A percentile compares a stretch with the other conserved stretches of the same genome.
These are phyloP conservation scores for Falciphora oryzae DNA, from an alignment of 2,329 filamentous ascomycete species.

Conservation along the genomic window DNA sequence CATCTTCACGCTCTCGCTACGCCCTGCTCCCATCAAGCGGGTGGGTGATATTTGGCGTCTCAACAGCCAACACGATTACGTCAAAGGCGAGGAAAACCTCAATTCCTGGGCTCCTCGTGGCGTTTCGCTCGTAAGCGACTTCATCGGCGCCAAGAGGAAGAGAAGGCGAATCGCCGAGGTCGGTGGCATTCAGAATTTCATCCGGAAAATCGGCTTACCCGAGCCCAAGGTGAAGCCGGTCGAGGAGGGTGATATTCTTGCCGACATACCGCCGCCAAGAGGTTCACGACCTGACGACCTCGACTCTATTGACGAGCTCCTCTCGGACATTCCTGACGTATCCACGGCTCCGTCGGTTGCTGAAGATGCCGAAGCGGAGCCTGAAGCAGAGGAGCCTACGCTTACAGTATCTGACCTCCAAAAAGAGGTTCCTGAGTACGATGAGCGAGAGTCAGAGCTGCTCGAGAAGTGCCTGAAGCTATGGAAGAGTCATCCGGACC, in stretches of 20 bases:
- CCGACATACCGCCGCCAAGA: slow-evolving; percentile 27
- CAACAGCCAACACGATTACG: slow-evolving; percentile 90
- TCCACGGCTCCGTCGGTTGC: slow-evolving; percentile 23
- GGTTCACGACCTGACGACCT: slow-evolving; percentile 33
- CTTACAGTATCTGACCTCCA: slow-evolving; percentile 13
- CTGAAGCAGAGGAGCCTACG: slow-evolving; percentile 20
- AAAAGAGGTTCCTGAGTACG: slow-evolving; percentile 33
- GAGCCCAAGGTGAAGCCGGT: slow-evolving; percentile 29
- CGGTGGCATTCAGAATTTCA: slow-evolving; percentile 62
- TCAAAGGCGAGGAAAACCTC: slow-evolving; percentile 89
- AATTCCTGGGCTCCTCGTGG: slow-evolving; percentile 82
- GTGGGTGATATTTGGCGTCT: slow-evolving; percentile 94
- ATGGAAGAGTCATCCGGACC: slow-evolving; percentile 58
- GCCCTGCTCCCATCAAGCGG: slow-evolving; percentile 83
- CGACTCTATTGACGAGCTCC: slow-evolving; percentile 51
- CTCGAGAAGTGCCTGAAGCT: slow-evolving; percentile 55
- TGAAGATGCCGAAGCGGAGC: slow-evolving; percentile 18
- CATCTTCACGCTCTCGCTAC: slow-evolving; percentile 81
- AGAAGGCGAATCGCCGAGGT: slow-evolving; percentile 72
- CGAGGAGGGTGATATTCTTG: slow-evolving; percentile 30
- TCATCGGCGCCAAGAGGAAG: slow-evolving; percentile 68
- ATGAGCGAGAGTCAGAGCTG: slow-evolving; percentile 39
- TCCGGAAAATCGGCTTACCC: slow-evolving; percentile 52
- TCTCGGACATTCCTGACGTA: slow-evolving; percentile 51
- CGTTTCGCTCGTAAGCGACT: slow-evolving; percentile 87